phyloP scores from a whole-genome alignment of 306 rosid species.

The Vicia faba region DNA sequence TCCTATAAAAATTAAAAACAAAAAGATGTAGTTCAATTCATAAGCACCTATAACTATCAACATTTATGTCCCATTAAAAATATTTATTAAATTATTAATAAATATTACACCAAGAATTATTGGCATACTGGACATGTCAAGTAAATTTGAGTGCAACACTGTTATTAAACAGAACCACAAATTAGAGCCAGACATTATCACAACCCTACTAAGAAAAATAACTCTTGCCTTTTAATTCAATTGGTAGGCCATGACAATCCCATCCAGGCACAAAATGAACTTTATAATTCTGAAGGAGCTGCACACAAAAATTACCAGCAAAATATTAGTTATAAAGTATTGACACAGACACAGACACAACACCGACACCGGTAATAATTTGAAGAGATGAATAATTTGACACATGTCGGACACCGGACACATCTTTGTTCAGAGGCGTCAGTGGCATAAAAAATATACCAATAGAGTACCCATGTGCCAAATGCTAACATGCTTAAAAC shows the following conservation, averaged over 20 bases:
- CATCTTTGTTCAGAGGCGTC: too few species aligned
- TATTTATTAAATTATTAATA: not conserved
- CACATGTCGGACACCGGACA: too few species aligned
- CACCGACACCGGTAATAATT: too few species aligned
- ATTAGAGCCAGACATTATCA: slow-evolving; percentile 16
- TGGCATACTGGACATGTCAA: slow-evolving; percentile 7
- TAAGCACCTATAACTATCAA: slow-evolving; percentile 5
- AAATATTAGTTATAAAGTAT: not conserved
- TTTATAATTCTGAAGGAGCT: slow-evolving; percentile 95
- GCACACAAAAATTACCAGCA: slow-evolving; percentile 30
- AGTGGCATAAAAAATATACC: slow-evolving; percentile 1
- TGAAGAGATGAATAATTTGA: too few species aligned
- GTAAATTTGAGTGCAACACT: slow-evolving; percentile 18
- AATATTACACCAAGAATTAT: not conserved
- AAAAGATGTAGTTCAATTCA: slow-evolving; percentile 8
- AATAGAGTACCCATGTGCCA: slow-evolving; percentile 13
- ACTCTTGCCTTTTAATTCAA: slow-evolving; percentile 94
- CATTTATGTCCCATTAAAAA: not conserved
- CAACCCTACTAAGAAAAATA: slow-evolving; percentile 20
- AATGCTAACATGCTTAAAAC: slow-evolving; percentile 11
- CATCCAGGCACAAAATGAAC: slow-evolving; percentile 96
- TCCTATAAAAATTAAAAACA: not conserved
- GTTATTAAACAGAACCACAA: slow-evolving; percentile 9
- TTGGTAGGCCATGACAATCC: slow-evolving; percentile 99
- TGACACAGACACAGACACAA: too few species aligned